Base-by-base conservation (phyloP, 2,329 filamentous ascomycete genomes). In the Chrysosporium keratinophilum region DNA sequence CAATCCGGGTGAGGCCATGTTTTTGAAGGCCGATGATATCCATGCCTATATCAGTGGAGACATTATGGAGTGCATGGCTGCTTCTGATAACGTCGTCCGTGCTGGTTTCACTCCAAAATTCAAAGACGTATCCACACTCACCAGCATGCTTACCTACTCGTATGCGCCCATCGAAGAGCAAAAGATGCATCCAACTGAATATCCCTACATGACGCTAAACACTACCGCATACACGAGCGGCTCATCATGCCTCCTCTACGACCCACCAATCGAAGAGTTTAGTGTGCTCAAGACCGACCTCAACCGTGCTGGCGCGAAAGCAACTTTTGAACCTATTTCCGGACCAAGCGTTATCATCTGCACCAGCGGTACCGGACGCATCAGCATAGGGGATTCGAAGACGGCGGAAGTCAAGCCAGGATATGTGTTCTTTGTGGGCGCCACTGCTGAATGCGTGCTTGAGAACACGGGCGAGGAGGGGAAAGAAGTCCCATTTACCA, bases 61-160 rank as follows among this genome's bases (percentile, higher is more conserved):
- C 65, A 95, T 98, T 62, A 89, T 98, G 67, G 93, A 98, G 72
- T 98, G 93, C 76, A 98, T 98, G 93, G 93, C 93, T 0, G 85
- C 88, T 7, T 95, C 88, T n/a, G 93, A 98, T 78, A 98, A 98
- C 61, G 93, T 98, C 35, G 90, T 98, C 50, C 88, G 93, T 54
- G 93, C 93, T 0, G 93, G 93, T 42, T 93, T 98, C 71, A 98
- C 93, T 0, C 93, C 93, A 54, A 98, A 98, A 69, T 98, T 95
- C 79, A 96, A 97, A 74, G 93, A 98, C 62, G 88, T 97, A 19
- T 74, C 83, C 52, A 97, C 89, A 0, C 77, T 98, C 10, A 88
- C 91, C 34, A 78, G 82, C 57, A 95, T 95, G 84, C 75, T 98
- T 60, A 98, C 93, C 0, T 98, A 98, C 75, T 87, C 84, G 62